phyloP scores from a whole-genome alignment of 306 rosid species.

The Fragaria iinumae region DNA sequence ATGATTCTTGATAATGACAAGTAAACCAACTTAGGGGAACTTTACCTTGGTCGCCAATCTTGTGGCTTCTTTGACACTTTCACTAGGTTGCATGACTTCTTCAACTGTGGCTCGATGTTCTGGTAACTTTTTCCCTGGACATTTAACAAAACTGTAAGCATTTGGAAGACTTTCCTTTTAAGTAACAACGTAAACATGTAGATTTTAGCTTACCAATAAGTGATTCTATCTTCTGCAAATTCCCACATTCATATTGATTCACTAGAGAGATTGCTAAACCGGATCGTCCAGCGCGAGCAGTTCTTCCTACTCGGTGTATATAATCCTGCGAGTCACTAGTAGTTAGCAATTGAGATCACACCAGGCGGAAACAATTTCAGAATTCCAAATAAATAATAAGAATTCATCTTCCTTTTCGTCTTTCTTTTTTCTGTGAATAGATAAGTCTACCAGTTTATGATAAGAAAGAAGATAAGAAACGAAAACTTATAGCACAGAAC shows the following conservation, averaged over 20 bases:
- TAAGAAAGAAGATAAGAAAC: no score
- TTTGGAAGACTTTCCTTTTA: neutral
- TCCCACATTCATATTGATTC: constrained; percentile 61
- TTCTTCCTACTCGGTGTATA: constrained; percentile 87
- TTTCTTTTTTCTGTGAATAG: no score
- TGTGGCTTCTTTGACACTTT: no score
- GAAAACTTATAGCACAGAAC: no score
- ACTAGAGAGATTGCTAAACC: constrained; percentile 83
- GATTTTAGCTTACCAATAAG: constrained; percentile 49
- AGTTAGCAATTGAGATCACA: constrained; percentile 19
- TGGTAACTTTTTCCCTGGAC: constrained; percentile 46
- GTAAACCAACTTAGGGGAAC: no score
- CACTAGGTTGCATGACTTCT: no score
- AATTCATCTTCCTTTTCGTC: no score
- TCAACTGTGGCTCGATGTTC: no score
- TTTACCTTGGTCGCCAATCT: no score
- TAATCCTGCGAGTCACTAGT: constrained; percentile 52
- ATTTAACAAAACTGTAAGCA: neutral
- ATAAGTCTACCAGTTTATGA: no score
- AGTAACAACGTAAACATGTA: constrained; percentile 8
- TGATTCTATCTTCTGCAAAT: constrained; percentile 58
- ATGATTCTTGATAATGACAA: no score
- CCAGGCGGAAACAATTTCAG: neutral
- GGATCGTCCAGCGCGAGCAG: constrained; percentile 87
- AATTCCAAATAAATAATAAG: no score